Percentiles rank a stretch among this genome's conserved stretches.
Evolutionary conservation across 805 yeast species (phyloP).

Genomic region (Grigorovia yakushimaensis): DNA sequence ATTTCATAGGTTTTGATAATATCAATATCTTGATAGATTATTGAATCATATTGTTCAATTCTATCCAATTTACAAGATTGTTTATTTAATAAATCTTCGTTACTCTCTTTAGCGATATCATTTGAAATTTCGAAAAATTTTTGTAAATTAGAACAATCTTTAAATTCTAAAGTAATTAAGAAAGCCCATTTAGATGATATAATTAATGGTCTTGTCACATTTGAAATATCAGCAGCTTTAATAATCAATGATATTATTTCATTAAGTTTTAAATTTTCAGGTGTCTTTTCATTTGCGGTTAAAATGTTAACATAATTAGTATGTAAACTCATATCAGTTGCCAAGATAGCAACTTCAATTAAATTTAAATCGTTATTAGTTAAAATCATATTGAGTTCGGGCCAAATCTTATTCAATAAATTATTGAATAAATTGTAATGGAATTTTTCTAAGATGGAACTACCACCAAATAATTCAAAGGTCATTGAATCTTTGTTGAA

Average conservation of each 20-base stretch:
- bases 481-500: constrained; percentile 54
- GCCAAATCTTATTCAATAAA: constrained; percentile 45
- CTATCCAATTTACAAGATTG: not conserved
- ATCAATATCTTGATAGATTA: constrained; percentile 1
- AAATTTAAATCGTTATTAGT: constrained; percentile 8
- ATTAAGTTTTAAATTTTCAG: constrained; percentile 16
- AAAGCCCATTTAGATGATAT: constrained; percentile 82
- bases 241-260: constrained; percentile 61
- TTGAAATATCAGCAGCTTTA: constrained; percentile 93
- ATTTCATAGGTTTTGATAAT: constrained; percentile 6
- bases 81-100: not conserved
- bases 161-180: constrained; percentile 67
- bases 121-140: not conserved
- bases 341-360: constrained; percentile 37
- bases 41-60: not conserved
- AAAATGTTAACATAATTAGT: constrained; percentile 55
- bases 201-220: constrained; percentile 71
- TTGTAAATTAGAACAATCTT: constrained; percentile 52
- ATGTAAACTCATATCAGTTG: constrained; percentile 93
- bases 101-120: not conserved
- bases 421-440: constrained; percentile 59
- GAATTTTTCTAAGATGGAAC: constrained; percentile 72
- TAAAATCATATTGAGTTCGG: constrained; percentile 19
- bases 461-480: constrained; percentile 48
- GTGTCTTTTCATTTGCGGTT: constrained; percentile 3